These are phyloP conservation scores for Spathaspora sp. DNA, from an alignment of 1,139 yeast species.

Conservation along the genomic window DNA sequence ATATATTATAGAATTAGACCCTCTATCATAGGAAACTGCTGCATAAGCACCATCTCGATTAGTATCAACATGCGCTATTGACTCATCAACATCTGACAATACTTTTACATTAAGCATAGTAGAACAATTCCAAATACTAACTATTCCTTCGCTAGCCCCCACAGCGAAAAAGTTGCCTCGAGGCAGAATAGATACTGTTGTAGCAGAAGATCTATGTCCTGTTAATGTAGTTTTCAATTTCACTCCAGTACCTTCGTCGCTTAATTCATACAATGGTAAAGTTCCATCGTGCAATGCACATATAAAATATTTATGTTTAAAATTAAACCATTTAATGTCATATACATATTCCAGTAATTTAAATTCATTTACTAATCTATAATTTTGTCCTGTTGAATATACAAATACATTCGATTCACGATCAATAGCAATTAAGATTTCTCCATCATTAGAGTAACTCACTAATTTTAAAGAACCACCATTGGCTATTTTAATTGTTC, in stretches of 20 bases:
- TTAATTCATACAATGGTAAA: conserved; percentile 25
- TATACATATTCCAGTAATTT: conserved; percentile 29
- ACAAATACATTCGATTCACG: conserved; percentile 31
- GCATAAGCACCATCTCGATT: conserved; percentile 47
- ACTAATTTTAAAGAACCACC: conserved; percentile 28
- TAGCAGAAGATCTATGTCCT: conserved; percentile 56
- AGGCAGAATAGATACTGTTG: conserved; percentile 56
- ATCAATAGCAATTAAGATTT: conserved; percentile 49
- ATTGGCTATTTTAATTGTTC: conserved; percentile 24
- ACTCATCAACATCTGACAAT: conserved; percentile 50
- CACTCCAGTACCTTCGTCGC: conserved; percentile 13
- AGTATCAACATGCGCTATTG: conserved; percentile 43
- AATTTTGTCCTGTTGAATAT: conserved; percentile 25
- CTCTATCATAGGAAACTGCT: conserved; percentile 46
- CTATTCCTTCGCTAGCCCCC: conserved; percentile 71
- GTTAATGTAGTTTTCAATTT: conserved; percentile 33
- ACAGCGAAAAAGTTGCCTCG: conserved; percentile 53
- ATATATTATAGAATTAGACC: conserved; percentile 37
- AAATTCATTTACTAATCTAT: conserved; percentile 25
- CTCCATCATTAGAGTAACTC: conserved; percentile 56
- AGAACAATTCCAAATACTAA: conserved; percentile 57
- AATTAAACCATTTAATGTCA: conserved; percentile 39
- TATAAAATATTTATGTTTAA: conserved; percentile 27
- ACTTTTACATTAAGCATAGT: conserved; percentile 46
- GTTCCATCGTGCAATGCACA: conserved; percentile 44